These are phyloP conservation scores for Tetrahymena malaccensis DNA, from an alignment of 73 alveolate genomes.

Conservation along the genomic window DNA sequence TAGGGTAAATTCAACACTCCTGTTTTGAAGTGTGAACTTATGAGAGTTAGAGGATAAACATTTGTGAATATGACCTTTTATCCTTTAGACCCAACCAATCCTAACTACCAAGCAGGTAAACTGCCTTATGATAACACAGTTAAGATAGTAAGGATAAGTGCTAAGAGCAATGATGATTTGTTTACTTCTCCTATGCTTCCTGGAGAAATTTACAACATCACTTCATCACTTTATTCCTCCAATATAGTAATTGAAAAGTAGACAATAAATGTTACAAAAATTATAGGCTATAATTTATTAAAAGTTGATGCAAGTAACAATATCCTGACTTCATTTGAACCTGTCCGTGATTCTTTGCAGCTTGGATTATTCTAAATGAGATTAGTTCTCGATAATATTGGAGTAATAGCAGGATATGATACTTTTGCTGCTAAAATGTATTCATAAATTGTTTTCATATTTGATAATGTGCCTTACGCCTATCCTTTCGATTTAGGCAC, in stretches of 20 bases:
- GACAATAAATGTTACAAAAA: background rate
- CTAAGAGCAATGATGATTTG: background rate
- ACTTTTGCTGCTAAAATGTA: background rate
- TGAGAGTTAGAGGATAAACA: background rate
- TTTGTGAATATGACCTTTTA: background rate
- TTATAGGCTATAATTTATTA: background rate
- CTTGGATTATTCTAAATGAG: background rate
- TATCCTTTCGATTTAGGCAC: background rate
- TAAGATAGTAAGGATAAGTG: background rate
- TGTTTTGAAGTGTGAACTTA: background rate
- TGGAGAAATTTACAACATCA: background rate
- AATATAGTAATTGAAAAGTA: background rate
- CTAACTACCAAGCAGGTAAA: background rate
- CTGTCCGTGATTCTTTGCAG: background rate
- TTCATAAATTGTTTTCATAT: background rate
- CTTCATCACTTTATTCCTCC: background rate
- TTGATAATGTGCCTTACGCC: background rate
- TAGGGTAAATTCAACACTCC: background rate
- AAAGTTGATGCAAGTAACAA: background rate
- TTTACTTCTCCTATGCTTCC: background rate
- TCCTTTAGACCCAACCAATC: background rate
- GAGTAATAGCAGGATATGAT: background rate
- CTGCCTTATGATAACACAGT: background rate
- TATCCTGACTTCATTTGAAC: background rate
- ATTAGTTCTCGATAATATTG: background rate